Evolutionary conservation across 1,284 basidiomycete genomes (phyloP), one percentile per base, ranked within the genome.

Genomic region (Ceratobasidium sp.): DNA sequence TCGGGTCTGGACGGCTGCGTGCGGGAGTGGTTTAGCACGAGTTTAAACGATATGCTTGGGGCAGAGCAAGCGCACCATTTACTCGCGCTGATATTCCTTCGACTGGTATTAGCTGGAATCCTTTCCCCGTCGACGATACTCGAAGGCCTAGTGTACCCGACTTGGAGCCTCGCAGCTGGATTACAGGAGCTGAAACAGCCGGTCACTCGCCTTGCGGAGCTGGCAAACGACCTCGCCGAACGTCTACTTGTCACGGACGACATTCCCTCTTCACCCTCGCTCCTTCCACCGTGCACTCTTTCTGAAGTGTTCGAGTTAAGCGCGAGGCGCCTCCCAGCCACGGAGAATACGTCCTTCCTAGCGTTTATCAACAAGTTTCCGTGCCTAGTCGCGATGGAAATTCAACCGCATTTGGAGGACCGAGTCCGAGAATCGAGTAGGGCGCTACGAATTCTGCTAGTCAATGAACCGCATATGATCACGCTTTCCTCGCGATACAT

Each of bases 401-500:
- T 86, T 55, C 89, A 88, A 72, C 68, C 75, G 6, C 76, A 82
- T 67, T 75, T 91, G 27, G 78, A 84, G 0, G 79, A 82, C 64
- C 77, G 80, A 10, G 78, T 89, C 13, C 82, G 85, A 20, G 73
- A 76, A 6, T 81, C 83, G 29, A 82, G 82, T 2, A 80, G 78
- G 38, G 78, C 78, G 25, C 81, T 93, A 52, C 85, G 88, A 8
- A 78, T 81, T 68, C 78, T 79, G 2, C 81, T 91, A 2, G 91
- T 87, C 74, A 82, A 84, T 65, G 82, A 85, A 58, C 79, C 80
- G 34, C 84, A 85, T 22, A 91, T 92, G 75, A 84, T 88, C 2
- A 85, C 87, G 74, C 89, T 86, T 0, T 86, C 88, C 20, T 90
- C 89, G 73, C 83, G 87, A 8, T 87, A 92, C 75, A 80, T 92